phyloP scores from a whole-genome alignment of 805 yeast genomes.

The Lipomyces sp. region DNA sequence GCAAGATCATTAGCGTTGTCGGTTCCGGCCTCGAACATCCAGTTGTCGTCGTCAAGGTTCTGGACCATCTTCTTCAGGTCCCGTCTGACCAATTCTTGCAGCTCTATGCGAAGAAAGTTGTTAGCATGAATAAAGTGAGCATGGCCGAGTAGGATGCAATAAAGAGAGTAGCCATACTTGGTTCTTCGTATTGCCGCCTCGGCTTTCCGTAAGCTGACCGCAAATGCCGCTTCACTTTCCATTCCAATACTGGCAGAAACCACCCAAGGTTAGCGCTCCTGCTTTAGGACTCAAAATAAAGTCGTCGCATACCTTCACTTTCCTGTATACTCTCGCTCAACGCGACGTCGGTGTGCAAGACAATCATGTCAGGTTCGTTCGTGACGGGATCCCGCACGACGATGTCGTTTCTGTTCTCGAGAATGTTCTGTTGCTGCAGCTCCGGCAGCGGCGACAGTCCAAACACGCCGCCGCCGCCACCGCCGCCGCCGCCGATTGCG shows the following conservation, averaged over 20 bases:
- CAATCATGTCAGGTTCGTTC: constrained; percentile 22
- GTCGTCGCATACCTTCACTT: constrained; percentile 9
- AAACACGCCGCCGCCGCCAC: background rate
- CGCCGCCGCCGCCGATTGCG: too few species aligned
- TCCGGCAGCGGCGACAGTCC: background rate
- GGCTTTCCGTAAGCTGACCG: background rate
- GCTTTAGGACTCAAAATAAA: background rate
- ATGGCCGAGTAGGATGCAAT: too few species aligned
- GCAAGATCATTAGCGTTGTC: constrained; percentile 9
- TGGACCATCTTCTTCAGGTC: constrained; percentile 19
- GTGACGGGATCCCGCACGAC: constrained; percentile 19
- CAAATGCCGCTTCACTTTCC: too few species aligned
- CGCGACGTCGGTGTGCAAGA: constrained; percentile 15
- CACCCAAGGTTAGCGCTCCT: constrained; percentile 6
- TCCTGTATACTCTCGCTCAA: constrained; percentile 19
- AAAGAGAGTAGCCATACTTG: background rate
- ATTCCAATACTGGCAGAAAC: too few species aligned
- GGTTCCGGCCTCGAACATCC: constrained; percentile 23
- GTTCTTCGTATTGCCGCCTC: background rate
- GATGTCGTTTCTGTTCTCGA: constrained; percentile 16
- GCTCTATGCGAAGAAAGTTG: constrained; percentile 2
- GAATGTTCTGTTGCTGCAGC: background rate
- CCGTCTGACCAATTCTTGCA: constrained; percentile 18
- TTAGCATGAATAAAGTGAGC: background rate
- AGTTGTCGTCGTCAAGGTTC: constrained; percentile 20